Base-by-base conservation (phyloP, 371 early-diverging fungal genomes). In the Mucor sp. region DNA sequence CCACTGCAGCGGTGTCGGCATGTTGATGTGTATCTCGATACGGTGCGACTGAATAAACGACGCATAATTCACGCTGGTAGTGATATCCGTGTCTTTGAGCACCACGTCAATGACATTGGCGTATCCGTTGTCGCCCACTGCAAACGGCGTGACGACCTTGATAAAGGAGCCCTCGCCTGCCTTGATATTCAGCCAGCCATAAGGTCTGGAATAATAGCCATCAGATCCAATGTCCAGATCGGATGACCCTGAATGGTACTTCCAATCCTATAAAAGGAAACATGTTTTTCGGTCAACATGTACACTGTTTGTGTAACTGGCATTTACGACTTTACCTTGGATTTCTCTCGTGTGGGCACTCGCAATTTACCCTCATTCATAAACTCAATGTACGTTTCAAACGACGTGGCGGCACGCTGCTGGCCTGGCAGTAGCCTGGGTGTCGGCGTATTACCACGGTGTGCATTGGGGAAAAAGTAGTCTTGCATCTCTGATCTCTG, bases 111-210 rank as follows among this genome's bases (percentile, higher is more conserved):
- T 61, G 1, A 67, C 78, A 25, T 81, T 86, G 12, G 74, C 76
- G 65, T 76, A 88, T 0, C 95, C 95, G 6, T 80, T 75, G 0
- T 73, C 72, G 0, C 76, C 81, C 21, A 76, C 62, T 0, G 85
- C 75, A 70, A 89, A 87, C 4, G 95, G 94, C 2, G 92, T 83
- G 7, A 74, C 73, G 19, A 91, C 74, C 33, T 82, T 79, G 15
- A 92, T 62, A 25, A 74, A 76, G 5, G 92, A 88, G 2, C 84
- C 88, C 25, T 74, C 69, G 0, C 65, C 80, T 3, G 88, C 85
- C 67, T 89, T 89, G 6, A 93, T 57, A 67, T 93, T 92, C 1
- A 94, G 66, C 95, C 95, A 94, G 1, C 92, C 94, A 75, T 87
- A 90, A 2, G 90, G 91, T 21, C 94, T 77, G 33, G 80, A 79